Evolutionary conservation across 176 grass and related monocot species (phyloP), one percentile per base, ranked within the genome.

Genomic region (Themeda triandra): DNA sequence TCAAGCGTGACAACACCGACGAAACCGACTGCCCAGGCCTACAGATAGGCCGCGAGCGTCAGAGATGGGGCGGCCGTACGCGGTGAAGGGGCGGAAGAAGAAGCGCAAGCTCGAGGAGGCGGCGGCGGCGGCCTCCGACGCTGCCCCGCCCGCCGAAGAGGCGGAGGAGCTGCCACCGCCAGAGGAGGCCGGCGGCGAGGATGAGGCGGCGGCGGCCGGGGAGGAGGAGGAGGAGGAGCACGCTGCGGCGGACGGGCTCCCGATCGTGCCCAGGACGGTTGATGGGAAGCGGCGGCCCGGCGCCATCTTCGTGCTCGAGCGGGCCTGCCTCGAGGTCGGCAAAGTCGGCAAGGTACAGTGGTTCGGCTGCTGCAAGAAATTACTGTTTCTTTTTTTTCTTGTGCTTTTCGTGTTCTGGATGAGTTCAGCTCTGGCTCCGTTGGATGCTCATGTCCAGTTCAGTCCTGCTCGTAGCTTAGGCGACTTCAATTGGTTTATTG

Each of bases 331-430:
- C 48, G 96, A 98, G 63, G 93, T 98, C 64, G 96, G 93, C 66
- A 95, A 98, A 93, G 96, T 98, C 5, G 96, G 96, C 33, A 98
- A 98, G 96, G 93, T 95, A 85, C 45, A 23, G n/a, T 69, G 66
- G n/a, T 12, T 33, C 0, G 49, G 15, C 12, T 40, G 46, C 36
- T 23, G 13, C 45, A 69, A 9, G 5, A 68, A 64, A 13, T 49
- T 68, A n/a, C n/a, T n/a, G n/a, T n/a, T n/a, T 15, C 59, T 37
- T 13, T 71, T 82, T 80, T 49, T 49, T 49, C 39, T 76, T 63
- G 29, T 0, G 15, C 15, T 41, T 6, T 46, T 25, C 48, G 3
- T 59, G 54, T 59, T 59, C 54, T 35, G 0, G 10, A 24, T 30
- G 5, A 40, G 29, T 67, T 32, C 6, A 59, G n/a, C 32, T 80